Conservation (phyloP, 2,329 filamentous ascomycete species). For the Diplodia mutila region DNA sequence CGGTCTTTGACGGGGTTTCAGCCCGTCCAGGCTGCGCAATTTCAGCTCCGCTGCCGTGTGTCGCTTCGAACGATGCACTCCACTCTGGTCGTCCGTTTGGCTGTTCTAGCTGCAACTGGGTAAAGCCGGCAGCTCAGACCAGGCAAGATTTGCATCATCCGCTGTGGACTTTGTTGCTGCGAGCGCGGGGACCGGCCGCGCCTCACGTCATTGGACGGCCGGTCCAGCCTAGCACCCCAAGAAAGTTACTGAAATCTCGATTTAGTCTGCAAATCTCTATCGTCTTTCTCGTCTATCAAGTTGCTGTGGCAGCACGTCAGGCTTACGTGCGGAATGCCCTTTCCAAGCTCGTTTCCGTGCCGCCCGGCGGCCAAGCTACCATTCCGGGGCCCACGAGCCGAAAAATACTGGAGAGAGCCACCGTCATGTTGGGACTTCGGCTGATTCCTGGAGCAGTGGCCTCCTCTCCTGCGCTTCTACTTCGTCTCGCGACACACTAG, state of each 20-base stretch:
- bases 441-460: slow-evolving; percentile 23
- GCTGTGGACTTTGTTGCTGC: too few species aligned
- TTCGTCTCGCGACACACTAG: slow-evolving; percentile 17
- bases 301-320: background rate
- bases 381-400: background rate
- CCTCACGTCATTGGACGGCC: slow-evolving; percentile 5
- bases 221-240: background rate
- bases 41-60: slow-evolving; percentile 8
- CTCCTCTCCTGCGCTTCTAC: background rate
- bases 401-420: background rate
- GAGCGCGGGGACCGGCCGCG: background rate
- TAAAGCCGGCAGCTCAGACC: slow-evolving; percentile 1
- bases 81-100: background rate
- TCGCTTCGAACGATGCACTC: background rate
- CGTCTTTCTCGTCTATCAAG: background rate
- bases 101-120: slow-evolving; percentile 3
- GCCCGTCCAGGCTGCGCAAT: background rate
- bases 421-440: background rate
- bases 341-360: background rate
- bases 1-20: background rate
- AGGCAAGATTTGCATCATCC: slow-evolving; percentile 9
- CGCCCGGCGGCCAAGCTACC: slow-evolving; percentile 11
- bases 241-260: background rate
- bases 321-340: background rate
- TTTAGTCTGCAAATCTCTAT: background rate